Evolutionary conservation across 1,139 yeast species (phyloP).

Genomic region (Diutina sp.): DNA sequence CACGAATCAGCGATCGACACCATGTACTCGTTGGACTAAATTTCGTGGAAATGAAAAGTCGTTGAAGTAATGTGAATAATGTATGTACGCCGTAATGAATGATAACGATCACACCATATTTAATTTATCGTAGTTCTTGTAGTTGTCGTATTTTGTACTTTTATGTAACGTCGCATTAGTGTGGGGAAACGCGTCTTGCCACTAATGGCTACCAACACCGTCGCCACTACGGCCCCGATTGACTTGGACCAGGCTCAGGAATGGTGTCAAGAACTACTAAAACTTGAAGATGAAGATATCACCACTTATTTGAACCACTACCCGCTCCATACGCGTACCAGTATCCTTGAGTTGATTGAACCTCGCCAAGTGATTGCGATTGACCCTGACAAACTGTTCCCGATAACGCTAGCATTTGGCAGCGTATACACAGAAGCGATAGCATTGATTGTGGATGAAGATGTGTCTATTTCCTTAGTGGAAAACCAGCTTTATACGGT

Average conservation of each 20-base stretch:
- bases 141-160: too few relatives aligned
- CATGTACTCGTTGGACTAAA: neutral
- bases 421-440: neutral
- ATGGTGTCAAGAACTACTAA: neutral
- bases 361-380: neutral
- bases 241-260: neutral
- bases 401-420: neutral
- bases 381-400: neutral
- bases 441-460: neutral
- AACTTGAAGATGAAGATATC: neutral
- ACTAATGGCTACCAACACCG: neutral
- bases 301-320: neutral
- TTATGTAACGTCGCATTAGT: neutral
- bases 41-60: neutral
- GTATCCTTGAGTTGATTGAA: neutral
- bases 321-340: neutral
- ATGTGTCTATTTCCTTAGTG: neutral
- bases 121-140: too few relatives aligned
- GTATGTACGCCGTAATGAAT: too few relatives aligned
- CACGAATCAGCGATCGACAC: neutral
- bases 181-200: neutral
- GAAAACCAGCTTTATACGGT: neutral
- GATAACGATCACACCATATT: too few relatives aligned
- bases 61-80: too few relatives aligned
- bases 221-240: neutral